A percentile compares a stretch with the other conserved stretches of the same genome.
These are phyloP conservation scores for Solanum hybrid DNA, from an alignment of 305 asterid species.

Conservation along the genomic window DNA sequence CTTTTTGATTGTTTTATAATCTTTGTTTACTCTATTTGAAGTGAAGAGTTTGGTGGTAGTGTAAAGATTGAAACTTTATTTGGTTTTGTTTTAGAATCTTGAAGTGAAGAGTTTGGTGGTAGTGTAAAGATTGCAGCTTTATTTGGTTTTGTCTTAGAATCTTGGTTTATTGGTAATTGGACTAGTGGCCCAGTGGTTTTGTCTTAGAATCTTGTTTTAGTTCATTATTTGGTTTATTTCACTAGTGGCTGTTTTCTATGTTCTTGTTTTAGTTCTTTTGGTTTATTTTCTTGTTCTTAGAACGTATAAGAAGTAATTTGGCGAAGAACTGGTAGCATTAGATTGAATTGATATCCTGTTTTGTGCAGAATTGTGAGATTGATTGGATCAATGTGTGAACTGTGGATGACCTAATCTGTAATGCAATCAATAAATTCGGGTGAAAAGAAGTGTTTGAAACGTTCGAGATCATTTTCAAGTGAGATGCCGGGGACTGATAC, in stretches of 20 bases:
- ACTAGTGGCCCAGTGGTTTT: not conserved
- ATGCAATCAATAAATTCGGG: slow-evolving; percentile 52
- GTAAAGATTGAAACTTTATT: not conserved
- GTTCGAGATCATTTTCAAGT: slow-evolving; percentile 31
- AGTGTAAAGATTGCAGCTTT: not conserved
- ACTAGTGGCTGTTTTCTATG: not conserved
- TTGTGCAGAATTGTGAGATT: not conserved
- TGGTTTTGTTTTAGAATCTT: not conserved
- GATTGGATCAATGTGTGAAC: slow-evolving; percentile 13
- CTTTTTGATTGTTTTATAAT: not conserved
- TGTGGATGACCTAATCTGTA: slow-evolving; percentile 31
- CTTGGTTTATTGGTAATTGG: not conserved
- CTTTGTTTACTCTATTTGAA: not conserved
- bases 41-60: not conserved
- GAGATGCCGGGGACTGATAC: slow-evolving; percentile 70
- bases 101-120: not conserved
- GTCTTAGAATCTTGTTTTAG: not conserved
- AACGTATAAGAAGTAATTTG: not conserved
- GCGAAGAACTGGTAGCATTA: not conserved
- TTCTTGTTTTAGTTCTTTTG: not conserved
- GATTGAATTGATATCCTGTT: not conserved
- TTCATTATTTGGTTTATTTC: not conserved
- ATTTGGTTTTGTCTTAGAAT: not conserved
- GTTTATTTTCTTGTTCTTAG: not conserved
- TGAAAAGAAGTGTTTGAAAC: slow-evolving; percentile 43